Percentiles rank a stretch among this genome's conserved stretches.
These are phyloP conservation scores for Nadsonia fulvescens DNA, from an alignment of 805 yeast genomes.

Conservation along the genomic window DNA sequence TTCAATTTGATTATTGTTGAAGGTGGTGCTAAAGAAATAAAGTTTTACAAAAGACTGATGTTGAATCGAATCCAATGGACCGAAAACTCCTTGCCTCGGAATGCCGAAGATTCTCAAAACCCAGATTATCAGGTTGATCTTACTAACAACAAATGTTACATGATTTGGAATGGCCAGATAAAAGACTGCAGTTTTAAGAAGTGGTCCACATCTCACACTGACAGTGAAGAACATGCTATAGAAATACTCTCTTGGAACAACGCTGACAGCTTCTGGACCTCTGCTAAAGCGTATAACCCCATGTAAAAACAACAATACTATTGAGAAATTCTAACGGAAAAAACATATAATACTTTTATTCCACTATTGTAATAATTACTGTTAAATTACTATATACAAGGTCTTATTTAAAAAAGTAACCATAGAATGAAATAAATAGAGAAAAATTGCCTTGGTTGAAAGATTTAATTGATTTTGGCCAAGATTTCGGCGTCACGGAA, in stretches of 20 bases:
- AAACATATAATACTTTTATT: too few relatives aligned
- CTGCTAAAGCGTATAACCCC: too few relatives aligned
- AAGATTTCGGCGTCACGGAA: slow-evolving; percentile 90
- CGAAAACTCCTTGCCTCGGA: slow-evolving; percentile 24
- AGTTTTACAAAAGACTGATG: slow-evolving; percentile 46
- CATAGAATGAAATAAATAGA: too few relatives aligned
- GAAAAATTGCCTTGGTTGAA: too few relatives aligned
- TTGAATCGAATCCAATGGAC: slow-evolving; percentile 54
- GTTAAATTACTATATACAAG: too few relatives aligned
- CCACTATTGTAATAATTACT: too few relatives aligned
- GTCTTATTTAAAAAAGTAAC: too few relatives aligned
- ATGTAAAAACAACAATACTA: too few relatives aligned
- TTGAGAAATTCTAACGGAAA: too few relatives aligned
- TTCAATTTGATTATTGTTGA: slow-evolving; percentile 52
- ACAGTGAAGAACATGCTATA: slow-evolving; percentile 31
- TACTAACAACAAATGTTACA: slow-evolving; percentile 25
- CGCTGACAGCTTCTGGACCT: slow-evolving; percentile 39
- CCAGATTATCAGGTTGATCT: slow-evolving; percentile 19
- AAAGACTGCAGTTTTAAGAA: slow-evolving; percentile 34
- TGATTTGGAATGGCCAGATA: slow-evolving; percentile 61
- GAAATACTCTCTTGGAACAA: slow-evolving; percentile 31
- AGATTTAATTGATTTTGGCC: slow-evolving; percentile 75
- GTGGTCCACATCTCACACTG: slow-evolving; percentile 50
- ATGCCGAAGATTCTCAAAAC: slow-evolving; percentile 9
- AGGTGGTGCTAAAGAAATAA: slow-evolving; percentile 48